Base-by-base conservation (phyloP, 345 rosid genomes). In the Populus tremula region DNA sequence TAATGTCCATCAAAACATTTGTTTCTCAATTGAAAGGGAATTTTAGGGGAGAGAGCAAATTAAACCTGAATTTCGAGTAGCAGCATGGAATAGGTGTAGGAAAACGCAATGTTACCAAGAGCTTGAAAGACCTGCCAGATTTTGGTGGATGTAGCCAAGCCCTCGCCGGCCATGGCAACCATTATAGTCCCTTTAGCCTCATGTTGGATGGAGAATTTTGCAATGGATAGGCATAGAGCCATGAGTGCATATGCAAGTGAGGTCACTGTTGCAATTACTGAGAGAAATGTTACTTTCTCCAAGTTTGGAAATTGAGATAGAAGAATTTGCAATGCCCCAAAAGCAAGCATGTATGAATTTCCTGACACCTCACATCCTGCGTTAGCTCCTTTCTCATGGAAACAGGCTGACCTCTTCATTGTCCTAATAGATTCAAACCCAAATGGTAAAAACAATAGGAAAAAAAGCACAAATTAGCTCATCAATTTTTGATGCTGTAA, bases 251-350 rank as follows among this genome's bases (percentile, higher is more conserved):
- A 79, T 11, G 64, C 27, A 56, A 79, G 47, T 38, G 82, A 73
- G 59, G 82, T 79, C 36, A 72, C 20, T n/a, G 78, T 23, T 41
- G 82, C 70, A 39, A 73, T 23, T 23, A 79, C 50, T 6, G 77
- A 79, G 1, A 79, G 64, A 50, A 67, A 67, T 21, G 82, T 62
- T 67, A 63, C 23, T 67, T 79, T 69, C 12, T 84, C 73, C 27
- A 87, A 76, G 66, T 85, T 74, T 5, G 87, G 91, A 59, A 86
- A 85, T 78, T 89, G 90, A 75, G 88, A 81, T 67, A 89, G 67
- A 64, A 85, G 38, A 2, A 83, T 69, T 71, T 87, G 83, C 49
- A 85, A 16, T 21, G 75, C 70, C 21, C 83, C 86, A 47, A 54
- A 74, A 7, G 59, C 43, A 0, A 80, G 5, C 70, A 83, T 80